These are phyloP conservation scores for Blastocystis sp. DNA, from an alignment of 352 stramenopile species.

Conservation along the genomic window DNA sequence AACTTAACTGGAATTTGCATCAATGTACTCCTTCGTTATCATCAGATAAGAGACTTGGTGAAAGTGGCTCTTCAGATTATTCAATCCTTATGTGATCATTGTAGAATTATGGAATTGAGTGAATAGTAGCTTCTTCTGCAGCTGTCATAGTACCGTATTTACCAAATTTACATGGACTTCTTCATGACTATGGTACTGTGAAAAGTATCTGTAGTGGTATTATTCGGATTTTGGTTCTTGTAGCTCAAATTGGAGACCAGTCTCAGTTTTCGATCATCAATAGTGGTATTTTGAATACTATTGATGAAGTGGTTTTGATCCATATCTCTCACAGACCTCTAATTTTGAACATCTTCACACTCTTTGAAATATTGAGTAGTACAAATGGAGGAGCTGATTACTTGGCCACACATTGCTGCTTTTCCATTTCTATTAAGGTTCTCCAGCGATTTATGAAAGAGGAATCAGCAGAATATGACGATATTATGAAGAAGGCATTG, in stretches of 20 bases:
- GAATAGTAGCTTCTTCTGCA: neutral
- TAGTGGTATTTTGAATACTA: constrained; percentile 1
- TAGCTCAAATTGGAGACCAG: constrained; percentile 22
- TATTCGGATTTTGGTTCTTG: neutral
- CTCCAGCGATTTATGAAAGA: neutral
- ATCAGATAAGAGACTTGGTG: neutral
- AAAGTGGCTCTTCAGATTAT: constrained; percentile 16
- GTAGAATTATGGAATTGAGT: neutral
- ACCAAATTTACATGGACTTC: neutral
- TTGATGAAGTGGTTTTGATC: neutral
- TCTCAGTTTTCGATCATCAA: constrained; percentile 1
- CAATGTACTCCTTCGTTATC: neutral
- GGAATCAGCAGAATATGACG: neutral
- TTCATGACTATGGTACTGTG: neutral
- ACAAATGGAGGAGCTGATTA: neutral
- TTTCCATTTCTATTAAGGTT: neutral
- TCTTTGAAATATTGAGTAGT: neutral
- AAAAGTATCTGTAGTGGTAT: neutral
- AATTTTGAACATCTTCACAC: neutral
- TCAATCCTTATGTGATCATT: neutral
- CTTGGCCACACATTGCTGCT: neutral
- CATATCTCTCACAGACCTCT: neutral
- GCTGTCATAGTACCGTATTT: constrained; percentile 26
- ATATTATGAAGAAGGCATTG: neutral
- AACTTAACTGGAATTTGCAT: constrained; percentile 22